Base-by-base conservation (phyloP, 2,329 filamentous ascomycete species). In the Neopestalotiopsis clavispora region DNA sequence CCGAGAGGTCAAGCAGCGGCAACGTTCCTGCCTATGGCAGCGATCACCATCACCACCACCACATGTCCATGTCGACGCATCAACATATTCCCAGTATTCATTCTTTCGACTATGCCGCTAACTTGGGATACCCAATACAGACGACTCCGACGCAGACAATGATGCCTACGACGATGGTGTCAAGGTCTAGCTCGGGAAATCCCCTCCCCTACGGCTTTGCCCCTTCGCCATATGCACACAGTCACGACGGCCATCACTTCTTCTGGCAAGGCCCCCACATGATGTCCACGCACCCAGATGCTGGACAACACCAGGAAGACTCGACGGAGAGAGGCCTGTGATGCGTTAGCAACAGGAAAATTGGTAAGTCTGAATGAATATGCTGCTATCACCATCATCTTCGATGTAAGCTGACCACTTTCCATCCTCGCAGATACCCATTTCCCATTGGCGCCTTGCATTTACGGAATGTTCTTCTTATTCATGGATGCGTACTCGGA, bases 21-120 rank as follows among this genome's bases (percentile, higher is more conserved):
- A 57, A 74, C 72, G 61, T 34, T 23, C 56, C 68, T 20, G 52
- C 38, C 6, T 71, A 72, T 58, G 42, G 63, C 42, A 34, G 57
- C 52, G 49, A 70, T 13, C 57, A 70, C 45, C 65, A 70, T 23
- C 72, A 73, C 65, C 71, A 75, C 20, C 74, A 73, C 65, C 65
- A 59, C 40, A 38, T 38, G 30, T 14, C 10, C 34, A 67, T 68
- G 58, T 57, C 71, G 28, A 28, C 70, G 71, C 12, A 28, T 28
- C 23, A 69, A 10, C 32, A 38, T n/a, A 71, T 72, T 7, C 70
- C 70, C 49, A 71, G 74, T 56, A 70, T 74, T 56, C 74, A 74
- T 58, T 70, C 74, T 2, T 72, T 75, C 71, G 74, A 76, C 69
- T 74, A 75, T 60, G 68, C 72, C 72, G 71, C 76, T 78, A 77